These are phyloP conservation scores for Mortierella sp. DNA, from an alignment of 371 early-diverging fungal genomes.

Conservation along the genomic window DNA sequence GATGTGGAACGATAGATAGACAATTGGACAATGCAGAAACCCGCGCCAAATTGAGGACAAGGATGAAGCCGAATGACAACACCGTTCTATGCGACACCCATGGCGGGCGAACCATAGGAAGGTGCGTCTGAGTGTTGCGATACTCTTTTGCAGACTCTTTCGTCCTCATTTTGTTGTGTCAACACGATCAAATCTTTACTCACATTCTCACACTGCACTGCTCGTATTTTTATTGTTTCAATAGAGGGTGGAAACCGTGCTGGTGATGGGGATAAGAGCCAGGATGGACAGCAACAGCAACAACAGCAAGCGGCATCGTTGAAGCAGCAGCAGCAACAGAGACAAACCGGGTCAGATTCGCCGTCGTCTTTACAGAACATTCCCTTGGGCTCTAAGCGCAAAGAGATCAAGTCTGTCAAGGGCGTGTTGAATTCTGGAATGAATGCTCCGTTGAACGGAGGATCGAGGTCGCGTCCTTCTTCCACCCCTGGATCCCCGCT, in stretches of 20 bases:
- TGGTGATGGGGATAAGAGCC: not conserved
- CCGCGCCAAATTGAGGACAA: no score
- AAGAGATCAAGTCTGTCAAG: slow-evolving; percentile 56
- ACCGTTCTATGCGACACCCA: slow-evolving; percentile 21
- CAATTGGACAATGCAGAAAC: not conserved
- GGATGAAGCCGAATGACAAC: not conserved
- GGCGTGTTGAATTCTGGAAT: slow-evolving; percentile 53
- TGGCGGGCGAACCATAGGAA: slow-evolving; percentile 26
- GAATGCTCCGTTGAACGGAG: slow-evolving; percentile 47
- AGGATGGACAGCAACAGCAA: slow-evolving; percentile 1
- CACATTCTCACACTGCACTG: not conserved
- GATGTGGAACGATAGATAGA: no score
- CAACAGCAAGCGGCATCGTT: slow-evolving; percentile 7
- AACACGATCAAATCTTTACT: not conserved
- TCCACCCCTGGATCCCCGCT: slow-evolving; percentile 46
- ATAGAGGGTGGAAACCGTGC: not conserved
- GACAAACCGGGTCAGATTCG: slow-evolving; percentile 27
- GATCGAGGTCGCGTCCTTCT: slow-evolving; percentile 42
- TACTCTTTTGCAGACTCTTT: not conserved
- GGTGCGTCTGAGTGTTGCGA: slow-evolving; percentile 13
- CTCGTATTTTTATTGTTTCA: not conserved
- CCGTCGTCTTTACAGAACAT: slow-evolving; percentile 44
- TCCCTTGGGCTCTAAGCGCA: slow-evolving; percentile 51
- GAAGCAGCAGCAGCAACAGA: slow-evolving; percentile 17
- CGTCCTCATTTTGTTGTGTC: not conserved